Evolutionary conservation across 805 yeast species (phyloP).

Genomic region (Trichomonascus vanleenenianus): DNA sequence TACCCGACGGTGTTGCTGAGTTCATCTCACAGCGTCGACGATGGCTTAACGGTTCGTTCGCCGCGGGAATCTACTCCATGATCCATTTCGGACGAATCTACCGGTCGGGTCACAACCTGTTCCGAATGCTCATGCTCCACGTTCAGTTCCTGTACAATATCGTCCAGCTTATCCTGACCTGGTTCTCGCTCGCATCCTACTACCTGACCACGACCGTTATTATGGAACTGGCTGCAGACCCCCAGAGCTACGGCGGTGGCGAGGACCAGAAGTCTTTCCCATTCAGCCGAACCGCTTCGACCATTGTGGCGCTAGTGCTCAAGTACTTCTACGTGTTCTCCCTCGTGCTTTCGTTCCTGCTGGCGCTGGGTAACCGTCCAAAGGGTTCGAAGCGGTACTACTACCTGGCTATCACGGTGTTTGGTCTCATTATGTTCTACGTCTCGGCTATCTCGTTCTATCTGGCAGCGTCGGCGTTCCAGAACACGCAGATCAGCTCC

Average conservation of each 20-base stretch:
- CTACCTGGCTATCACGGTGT: constrained; percentile 44
- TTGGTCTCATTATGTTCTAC: constrained; percentile 54
- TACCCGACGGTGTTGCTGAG: constrained; percentile 55
- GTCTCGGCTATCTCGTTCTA: constrained; percentile 51
- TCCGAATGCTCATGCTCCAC: constrained; percentile 44
- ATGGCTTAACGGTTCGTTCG: constrained; percentile 65
- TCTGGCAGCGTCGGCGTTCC: constrained; percentile 48
- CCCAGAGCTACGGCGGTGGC: constrained; percentile 35
- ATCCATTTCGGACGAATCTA: constrained; percentile 50
- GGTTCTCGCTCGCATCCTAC: constrained; percentile 60
- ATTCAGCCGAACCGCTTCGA: constrained; percentile 26
- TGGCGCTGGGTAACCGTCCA: constrained; percentile 59
- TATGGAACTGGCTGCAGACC: constrained; percentile 39
- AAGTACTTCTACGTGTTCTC: constrained; percentile 51
- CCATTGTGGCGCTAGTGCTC: constrained; percentile 43
- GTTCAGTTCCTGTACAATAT: constrained; percentile 50
- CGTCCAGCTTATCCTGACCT: constrained; percentile 45
- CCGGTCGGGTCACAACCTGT: constrained; percentile 44
- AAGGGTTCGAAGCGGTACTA: constrained; percentile 52
- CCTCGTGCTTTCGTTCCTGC: constrained; percentile 49
- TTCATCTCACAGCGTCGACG: constrained; percentile 58
- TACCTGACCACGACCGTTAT: constrained; percentile 56
- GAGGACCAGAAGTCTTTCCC: constrained; percentile 35
- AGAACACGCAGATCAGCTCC: constrained; percentile 24
- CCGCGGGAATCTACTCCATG: constrained; percentile 45